Base-by-base conservation (phyloP, 106 monocot species). In the Dendrobium catenatum region DNA sequence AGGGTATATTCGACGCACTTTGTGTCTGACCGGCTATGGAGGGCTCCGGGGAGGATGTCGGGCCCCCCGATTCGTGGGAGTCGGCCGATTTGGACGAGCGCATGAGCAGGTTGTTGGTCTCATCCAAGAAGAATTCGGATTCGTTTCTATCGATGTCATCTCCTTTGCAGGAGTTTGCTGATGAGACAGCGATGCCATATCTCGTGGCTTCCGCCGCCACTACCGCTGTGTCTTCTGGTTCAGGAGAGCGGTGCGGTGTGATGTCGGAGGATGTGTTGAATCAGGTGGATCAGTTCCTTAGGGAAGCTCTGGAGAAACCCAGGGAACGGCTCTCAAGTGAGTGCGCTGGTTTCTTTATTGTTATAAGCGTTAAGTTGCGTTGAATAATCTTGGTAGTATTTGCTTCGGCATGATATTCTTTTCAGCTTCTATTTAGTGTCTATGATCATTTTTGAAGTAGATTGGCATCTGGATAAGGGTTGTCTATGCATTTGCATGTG, bases 281-380 rank as follows among this genome's bases (percentile, higher is more conserved):
- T 55, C 89, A 89, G 86, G 94, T 97, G 26, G 97, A 97, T 83
- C 92, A 88, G 86, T 97, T 97, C 82, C 88, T 97, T 11, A 83
- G 86, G 55, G 97, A 97, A 80, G 97, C 97, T 11, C 59, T 97
- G 68, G 88, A 94, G 88, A 97, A 97, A 82, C 97, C 97, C 7
- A 83, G 97, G 42, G 97, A 97, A 48, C 84, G 97, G 41, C 81
- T 97, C 0, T 89, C 97, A 13, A 88, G 93, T 94, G 83, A 86
- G 91, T 67, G 19, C 24, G 5, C 24, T 55, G 15, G 5, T 76
- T 81, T 40, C 58, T 58, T 17, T 2, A 11, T 48, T 0, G 26
- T 49, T 76, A 70, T 33, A 37, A 37, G 13, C 24, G 70, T 70
- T 15, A 70, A n/a, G 10, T 15, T 70, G 33, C 1, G 33, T 70